Conservation (phyloP, 2,329 filamentous ascomycete genomes). For the Exophiala calicioides region DNA sequence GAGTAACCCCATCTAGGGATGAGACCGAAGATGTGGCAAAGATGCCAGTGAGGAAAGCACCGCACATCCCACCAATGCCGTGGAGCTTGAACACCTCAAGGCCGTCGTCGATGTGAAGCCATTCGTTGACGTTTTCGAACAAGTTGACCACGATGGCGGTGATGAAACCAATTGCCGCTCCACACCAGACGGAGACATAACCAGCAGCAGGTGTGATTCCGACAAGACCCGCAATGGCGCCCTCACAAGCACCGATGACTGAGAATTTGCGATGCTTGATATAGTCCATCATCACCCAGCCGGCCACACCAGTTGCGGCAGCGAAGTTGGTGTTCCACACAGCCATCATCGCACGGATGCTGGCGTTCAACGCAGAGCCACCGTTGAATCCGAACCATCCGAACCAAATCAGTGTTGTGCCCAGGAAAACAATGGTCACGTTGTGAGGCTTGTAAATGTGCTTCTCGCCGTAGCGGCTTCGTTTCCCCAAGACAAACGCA, state of each 20-base stretch:
- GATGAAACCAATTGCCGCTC: slow-evolving; percentile 58
- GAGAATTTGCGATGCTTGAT: slow-evolving; percentile 89
- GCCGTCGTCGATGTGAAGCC: slow-evolving; percentile 58
- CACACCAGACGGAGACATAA: slow-evolving; percentile 73
- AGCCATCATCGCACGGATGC: slow-evolving; percentile 82
- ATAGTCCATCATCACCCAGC: slow-evolving; percentile 77
- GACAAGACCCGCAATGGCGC: slow-evolving; percentile 84
- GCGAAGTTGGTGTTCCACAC: slow-evolving; percentile 82
- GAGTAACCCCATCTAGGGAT: slow-evolving; percentile 52
- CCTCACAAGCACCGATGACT: slow-evolving; percentile 88
- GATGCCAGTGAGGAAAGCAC: slow-evolving; percentile 60
- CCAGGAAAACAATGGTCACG: slow-evolving; percentile 71
- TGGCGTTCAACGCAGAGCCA: slow-evolving; percentile 78
- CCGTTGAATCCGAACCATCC: slow-evolving; percentile 91
- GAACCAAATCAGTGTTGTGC: slow-evolving; percentile 56
- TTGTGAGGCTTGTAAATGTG: slow-evolving; percentile 65
- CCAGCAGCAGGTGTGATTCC: slow-evolving; percentile 86
- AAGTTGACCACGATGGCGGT: slow-evolving; percentile 54
- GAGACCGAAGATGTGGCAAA: slow-evolving; percentile 51
- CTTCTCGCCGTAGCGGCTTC: slow-evolving; percentile 56
- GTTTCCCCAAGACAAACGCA: slow-evolving; percentile 71
- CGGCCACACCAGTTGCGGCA: slow-evolving; percentile 78
- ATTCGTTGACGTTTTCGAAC: slow-evolving; percentile 55
- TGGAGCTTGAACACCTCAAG: slow-evolving; percentile 56
- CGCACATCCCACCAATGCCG: slow-evolving; percentile 54